Conservation (phyloP, 495 filamentous ascomycete species). For the Glutinoglossum americanum region DNA sequence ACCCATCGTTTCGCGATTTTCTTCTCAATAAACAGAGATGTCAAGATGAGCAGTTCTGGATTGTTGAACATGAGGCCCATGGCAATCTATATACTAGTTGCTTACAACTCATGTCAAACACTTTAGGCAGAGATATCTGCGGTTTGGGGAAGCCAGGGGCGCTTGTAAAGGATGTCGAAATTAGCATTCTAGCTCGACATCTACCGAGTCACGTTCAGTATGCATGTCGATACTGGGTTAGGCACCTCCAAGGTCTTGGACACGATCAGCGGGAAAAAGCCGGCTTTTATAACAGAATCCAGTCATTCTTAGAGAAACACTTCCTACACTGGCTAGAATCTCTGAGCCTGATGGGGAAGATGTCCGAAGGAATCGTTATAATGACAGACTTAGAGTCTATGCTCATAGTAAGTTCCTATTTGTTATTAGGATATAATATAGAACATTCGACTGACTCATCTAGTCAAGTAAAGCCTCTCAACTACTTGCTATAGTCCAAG, state of each 20-base stretch:
- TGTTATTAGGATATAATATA: not conserved
- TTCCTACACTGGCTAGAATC: not conserved
- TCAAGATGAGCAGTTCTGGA: conserved; percentile 15
- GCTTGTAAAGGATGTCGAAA: conserved; percentile 3
- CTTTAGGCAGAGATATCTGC: conserved; percentile 21
- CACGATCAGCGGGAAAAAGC: too few relatives aligned
- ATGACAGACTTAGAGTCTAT: not conserved
- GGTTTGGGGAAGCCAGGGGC: conserved; percentile 14
- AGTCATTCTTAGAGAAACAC: not conserved
- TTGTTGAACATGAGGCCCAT: conserved; percentile 20
- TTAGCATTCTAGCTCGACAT: not conserved
- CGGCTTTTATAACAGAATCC: not conserved
- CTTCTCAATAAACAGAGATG: conserved; percentile 20
- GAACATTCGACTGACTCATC: too few relatives aligned
- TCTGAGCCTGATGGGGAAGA: not conserved
- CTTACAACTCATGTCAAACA: conserved; percentile 15
- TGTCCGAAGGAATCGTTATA: not conserved
- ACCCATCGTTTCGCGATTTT: conserved; percentile 32
- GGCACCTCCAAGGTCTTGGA: too few relatives aligned
- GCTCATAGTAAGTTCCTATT: not conserved
- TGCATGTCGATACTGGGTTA: conserved; percentile 25
- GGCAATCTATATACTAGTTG: conserved; percentile 15
- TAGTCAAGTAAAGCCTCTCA: not conserved
- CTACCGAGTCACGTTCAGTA: conserved; percentile 19
- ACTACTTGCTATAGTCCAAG: conserved; percentile 12